Conservation (phyloP, 768 basidiomycete species). For the Lentinula sp. region DNA sequence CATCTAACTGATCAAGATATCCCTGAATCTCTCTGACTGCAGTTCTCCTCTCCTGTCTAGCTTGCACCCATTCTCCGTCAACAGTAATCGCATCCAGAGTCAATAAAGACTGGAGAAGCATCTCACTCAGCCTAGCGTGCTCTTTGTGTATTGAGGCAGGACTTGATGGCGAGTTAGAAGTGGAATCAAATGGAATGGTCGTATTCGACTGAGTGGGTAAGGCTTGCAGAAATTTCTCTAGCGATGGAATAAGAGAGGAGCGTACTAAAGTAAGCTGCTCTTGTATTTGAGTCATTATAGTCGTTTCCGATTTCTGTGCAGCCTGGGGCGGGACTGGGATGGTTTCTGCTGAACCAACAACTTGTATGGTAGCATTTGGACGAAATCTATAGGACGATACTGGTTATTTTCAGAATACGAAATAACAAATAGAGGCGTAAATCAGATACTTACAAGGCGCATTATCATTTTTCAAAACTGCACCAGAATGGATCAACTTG, state of each 20-base stretch:
- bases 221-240: constrained; percentile 47
- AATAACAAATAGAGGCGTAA: constrained; percentile 9
- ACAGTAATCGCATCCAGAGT: constrained; percentile 78
- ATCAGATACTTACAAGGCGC: constrained; percentile 39
- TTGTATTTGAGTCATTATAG: constrained; percentile 25
- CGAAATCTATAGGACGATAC: constrained; percentile 75
- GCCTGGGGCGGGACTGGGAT: constrained; percentile 7
- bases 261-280: constrained; percentile 45
- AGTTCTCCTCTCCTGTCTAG: constrained; percentile 74
- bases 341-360: constrained; percentile 40
- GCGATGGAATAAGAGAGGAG: constrained; percentile 44
- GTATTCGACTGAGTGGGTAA: constrained; percentile 15
- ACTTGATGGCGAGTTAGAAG: constrained; percentile 14
- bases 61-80: constrained; percentile 71
- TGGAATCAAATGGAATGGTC: constrained; percentile 7
- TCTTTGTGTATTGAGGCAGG: constrained; percentile 27
- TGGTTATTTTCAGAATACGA: constrained; percentile 15
- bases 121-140: constrained; percentile 63
- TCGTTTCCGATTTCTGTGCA: constrained; percentile 20
- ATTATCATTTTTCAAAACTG: constrained; percentile 81
- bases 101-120: constrained; percentile 82
- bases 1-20: constrained; percentile 75
- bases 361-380: constrained; percentile 60
- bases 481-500: constrained; percentile 87
- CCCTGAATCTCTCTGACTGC: constrained; percentile 85